Evolutionary conservation across 2,329 filamentous ascomycete species (phyloP).

Genomic region (Fusarium dimerum): DNA sequence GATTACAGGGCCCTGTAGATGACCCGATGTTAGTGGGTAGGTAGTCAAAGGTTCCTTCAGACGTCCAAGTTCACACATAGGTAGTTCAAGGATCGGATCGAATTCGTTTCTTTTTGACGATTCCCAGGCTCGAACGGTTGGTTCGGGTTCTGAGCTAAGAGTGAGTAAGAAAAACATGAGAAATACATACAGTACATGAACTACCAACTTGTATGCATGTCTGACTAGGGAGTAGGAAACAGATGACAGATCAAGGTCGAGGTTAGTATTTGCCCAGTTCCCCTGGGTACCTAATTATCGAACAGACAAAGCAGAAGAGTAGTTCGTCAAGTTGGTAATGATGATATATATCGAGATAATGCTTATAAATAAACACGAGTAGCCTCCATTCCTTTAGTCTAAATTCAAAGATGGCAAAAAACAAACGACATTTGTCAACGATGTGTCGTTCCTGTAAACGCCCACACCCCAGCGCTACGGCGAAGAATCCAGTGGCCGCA

Average conservation of each 20-base stretch:
- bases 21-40: background rate
- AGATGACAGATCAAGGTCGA: too few species aligned
- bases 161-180: background rate
- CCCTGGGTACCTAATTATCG: too few species aligned
- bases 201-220: background rate
- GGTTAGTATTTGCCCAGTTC: too few species aligned
- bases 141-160: background rate
- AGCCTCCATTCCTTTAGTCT: too few species aligned
- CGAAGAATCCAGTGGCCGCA: background rate
- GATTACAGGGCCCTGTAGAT: background rate
- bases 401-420: too few species aligned
- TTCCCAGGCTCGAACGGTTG: background rate
- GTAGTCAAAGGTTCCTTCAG: background rate
- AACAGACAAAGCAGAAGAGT: too few species aligned
- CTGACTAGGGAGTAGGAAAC: too few species aligned
- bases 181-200: background rate
- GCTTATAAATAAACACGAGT: constrained; percentile 7
- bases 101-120: background rate
- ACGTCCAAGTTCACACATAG: background rate
- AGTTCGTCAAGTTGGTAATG: constrained; percentile 6
- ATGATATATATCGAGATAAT: constrained; percentile 17
- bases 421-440: too few species aligned
- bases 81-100: background rate
- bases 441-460: background rate
- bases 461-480: background rate